phyloP scores from a whole-genome alignment of 2,329 filamentous ascomycete species.

The Arthrobotrys sinensis region DNA sequence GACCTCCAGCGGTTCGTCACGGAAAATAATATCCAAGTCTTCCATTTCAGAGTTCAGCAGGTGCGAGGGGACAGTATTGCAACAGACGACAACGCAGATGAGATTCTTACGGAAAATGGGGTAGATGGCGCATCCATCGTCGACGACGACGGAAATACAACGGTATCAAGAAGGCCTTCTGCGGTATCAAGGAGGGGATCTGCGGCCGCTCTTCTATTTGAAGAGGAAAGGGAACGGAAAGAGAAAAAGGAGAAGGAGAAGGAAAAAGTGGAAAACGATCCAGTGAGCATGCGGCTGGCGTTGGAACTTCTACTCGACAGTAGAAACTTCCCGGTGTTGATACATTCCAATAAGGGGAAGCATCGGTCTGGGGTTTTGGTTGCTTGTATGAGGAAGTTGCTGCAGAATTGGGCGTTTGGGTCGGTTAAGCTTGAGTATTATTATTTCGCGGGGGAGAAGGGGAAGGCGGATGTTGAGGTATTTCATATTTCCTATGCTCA shows the following conservation, averaged over 20 bases:
- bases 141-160: background rate
- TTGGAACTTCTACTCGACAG: constrained; percentile 63
- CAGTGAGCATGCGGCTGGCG: constrained; percentile 59
- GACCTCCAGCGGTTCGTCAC: constrained; percentile 61
- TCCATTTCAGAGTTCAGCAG: constrained; percentile 57
- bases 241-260: constrained; percentile 30
- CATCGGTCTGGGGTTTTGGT: constrained; percentile 64
- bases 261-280: constrained; percentile 62
- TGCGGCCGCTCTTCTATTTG: background rate
- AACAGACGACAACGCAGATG: constrained; percentile 30
- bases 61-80: constrained; percentile 25
- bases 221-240: constrained; percentile 4
- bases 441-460: constrained; percentile 64
- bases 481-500: background rate
- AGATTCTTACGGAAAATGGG: background rate
- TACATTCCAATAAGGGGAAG: constrained; percentile 65
- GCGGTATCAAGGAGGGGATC: constrained; percentile 1
- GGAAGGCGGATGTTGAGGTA: constrained; percentile 64
- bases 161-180: background rate
- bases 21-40: constrained; percentile 58
- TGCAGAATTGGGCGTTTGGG: constrained; percentile 64
- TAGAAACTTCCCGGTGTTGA: constrained; percentile 63
- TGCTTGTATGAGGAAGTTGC: constrained; percentile 63
- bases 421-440: constrained; percentile 64
- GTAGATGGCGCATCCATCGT: background rate